Conservation (phyloP, 2,329 filamentous ascomycete species). For the Ophiostoma pallidulum region DNA sequence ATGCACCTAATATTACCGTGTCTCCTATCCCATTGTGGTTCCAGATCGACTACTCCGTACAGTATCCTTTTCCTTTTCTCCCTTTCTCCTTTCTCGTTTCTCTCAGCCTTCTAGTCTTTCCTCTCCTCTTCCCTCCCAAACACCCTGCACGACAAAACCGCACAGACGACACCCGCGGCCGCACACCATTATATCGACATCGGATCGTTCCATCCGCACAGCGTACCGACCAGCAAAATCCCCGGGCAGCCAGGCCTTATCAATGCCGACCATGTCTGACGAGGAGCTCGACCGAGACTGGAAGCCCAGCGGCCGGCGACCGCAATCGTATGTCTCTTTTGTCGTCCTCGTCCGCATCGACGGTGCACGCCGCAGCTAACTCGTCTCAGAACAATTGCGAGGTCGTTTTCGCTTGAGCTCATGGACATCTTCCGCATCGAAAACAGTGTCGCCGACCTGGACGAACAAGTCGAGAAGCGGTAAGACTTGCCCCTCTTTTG, state of each 20-base stretch:
- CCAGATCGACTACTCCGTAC: too few relatives aligned
- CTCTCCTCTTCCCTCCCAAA: neutral
- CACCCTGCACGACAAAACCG: neutral
- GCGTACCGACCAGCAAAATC: too few relatives aligned
- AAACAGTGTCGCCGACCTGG: slow-evolving; percentile 62
- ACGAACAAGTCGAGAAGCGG: slow-evolving; percentile 72
- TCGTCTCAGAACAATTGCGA: slow-evolving; percentile 67
- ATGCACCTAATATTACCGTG: too few relatives aligned
- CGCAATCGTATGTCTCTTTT: slow-evolving; percentile 64
- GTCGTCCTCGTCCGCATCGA: too few relatives aligned
- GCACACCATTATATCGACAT: too few relatives aligned
- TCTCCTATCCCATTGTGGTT: too few relatives aligned
- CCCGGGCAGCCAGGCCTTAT: neutral
- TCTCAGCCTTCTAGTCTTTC: neutral
- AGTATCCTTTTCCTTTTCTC: too few relatives aligned
- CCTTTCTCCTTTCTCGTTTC: neutral
- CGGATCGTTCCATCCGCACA: too few relatives aligned
- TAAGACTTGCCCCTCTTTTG: slow-evolving; percentile 33
- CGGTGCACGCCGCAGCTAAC: too few relatives aligned
- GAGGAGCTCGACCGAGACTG: slow-evolving; percentile 66
- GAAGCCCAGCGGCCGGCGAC: slow-evolving; percentile 68
- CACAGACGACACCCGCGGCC: neutral
- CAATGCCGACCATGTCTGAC: slow-evolving; percentile 37
- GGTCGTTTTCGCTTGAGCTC: slow-evolving; percentile 75
- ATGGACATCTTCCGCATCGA: slow-evolving; percentile 87